Evolutionary conservation across 2,329 filamentous ascomycete species (phyloP), one percentile per base, ranked within the genome.

Genomic region (Harringtonia lauricola): DNA sequence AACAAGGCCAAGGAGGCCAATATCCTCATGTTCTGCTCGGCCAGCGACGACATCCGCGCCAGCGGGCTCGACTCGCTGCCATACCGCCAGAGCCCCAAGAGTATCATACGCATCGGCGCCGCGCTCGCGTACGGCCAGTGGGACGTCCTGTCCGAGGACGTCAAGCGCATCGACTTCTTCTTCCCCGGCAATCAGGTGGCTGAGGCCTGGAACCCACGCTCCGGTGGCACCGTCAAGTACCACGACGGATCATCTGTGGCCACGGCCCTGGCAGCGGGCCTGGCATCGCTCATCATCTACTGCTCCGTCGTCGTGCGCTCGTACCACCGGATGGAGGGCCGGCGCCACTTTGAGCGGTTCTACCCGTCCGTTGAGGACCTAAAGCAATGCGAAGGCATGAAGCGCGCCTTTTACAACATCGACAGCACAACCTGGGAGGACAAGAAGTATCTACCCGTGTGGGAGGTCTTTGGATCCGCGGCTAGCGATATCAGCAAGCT

Each of bases 1-100:
- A 29, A 37, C 1, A 39, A 48, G 2, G 60, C 59, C 2, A 44
- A 47, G 2, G 40, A 48, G 3, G 45, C 43, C 21, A 45, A 55
- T 9, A 64, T 65, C 6, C 51, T 64, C 40, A 58, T 66, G 51
- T 65, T 65, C 49, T 64, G 62, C 51, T 55, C 63, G 0, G 54
- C 60, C 0, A 56, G 44, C 12, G 62, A 65, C 45, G 53, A 59
- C 31, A 40, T 40, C 38, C 59, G 59, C 1, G 47, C 43, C 21
- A 28, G 47, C 31, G 35, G 43, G 21, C 9, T 36, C 6, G 44
- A 50, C 19, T 44, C 54, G 46, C 43, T 51, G 28, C 51, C 49
- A 6, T 38, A 43, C 36, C 36, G 30, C 5, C 42, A 15, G 15
- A 50, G 38, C 26, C 35, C 43, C 28, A 35, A 42, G 8, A 40